Conservation (phyloP, 169 alveolate genomes). For the Pseudocohnilembus persalinus region DNA sequence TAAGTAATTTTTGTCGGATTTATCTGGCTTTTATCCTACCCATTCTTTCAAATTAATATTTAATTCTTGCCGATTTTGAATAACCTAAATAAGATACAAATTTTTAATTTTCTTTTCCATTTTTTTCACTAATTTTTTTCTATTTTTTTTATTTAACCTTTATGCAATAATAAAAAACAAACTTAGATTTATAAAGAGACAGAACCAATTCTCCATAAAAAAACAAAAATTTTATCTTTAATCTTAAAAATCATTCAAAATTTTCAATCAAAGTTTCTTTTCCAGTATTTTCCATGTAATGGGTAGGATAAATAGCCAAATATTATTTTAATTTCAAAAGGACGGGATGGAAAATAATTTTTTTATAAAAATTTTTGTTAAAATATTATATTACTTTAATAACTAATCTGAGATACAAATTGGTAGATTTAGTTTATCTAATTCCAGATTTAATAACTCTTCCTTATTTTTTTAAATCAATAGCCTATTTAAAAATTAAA, state of each 20-base stretch:
- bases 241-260: background rate
- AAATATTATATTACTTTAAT: constrained; percentile 28
- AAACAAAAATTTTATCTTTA: background rate
- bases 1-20: too few species aligned
- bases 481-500: constrained; percentile 43
- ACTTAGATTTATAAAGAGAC: too few species aligned
- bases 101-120: too few species aligned
- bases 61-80: too few species aligned
- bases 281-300: background rate
- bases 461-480: constrained; percentile 50
- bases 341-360: background rate
- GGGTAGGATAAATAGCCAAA: background rate
- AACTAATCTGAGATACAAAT: constrained; percentile 54
- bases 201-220: background rate
- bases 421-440: constrained; percentile 51
- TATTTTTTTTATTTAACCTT: too few species aligned
- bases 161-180: too few species aligned
- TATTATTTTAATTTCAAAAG: background rate
- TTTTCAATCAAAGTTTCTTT: background rate
- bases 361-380: background rate
- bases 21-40: too few species aligned
- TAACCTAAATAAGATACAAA: too few species aligned
- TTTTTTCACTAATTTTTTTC: too few species aligned
- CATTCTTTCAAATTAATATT: too few species aligned
- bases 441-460: constrained; percentile 41